These are phyloP conservation scores for Termitomyces sp. DNA, from an alignment of 1,284 basidiomycete genomes.

Conservation along the genomic window DNA sequence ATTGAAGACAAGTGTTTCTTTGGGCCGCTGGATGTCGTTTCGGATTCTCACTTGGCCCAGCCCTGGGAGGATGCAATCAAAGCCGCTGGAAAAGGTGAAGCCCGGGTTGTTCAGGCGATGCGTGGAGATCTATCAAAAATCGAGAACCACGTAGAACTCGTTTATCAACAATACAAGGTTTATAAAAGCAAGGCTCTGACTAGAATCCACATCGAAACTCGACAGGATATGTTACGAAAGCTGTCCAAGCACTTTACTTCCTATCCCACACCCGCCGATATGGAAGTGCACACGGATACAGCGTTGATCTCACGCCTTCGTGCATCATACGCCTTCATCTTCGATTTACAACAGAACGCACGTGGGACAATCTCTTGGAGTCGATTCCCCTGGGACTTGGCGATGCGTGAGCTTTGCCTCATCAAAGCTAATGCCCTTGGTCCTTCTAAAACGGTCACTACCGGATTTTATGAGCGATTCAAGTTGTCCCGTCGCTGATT, in stretches of 20 bases:
- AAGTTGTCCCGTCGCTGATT: slow-evolving; percentile 17
- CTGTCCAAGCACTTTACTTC: slow-evolving; percentile 23
- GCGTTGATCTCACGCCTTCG: slow-evolving; percentile 20
- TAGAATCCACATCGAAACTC: slow-evolving; percentile 12
- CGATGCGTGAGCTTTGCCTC: slow-evolving; percentile 24
- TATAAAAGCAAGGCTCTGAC: slow-evolving; percentile 12
- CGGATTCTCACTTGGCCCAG: slow-evolving; percentile 13
- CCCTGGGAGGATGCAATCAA: slow-evolving; percentile 23
- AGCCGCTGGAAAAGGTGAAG: slow-evolving; percentile 17
- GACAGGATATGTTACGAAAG: slow-evolving; percentile 27
- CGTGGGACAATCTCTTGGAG: slow-evolving; percentile 15
- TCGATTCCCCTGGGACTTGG: slow-evolving; percentile 27
- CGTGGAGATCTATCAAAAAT: slow-evolving; percentile 23
- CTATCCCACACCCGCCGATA: slow-evolving; percentile 17
- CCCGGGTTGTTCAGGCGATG: slow-evolving; percentile 18
- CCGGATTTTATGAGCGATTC: slow-evolving; percentile 24
- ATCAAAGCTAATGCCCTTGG: slow-evolving; percentile 24
- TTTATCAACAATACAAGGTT: slow-evolving; percentile 17
- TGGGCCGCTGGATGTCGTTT: slow-evolving; percentile 4
- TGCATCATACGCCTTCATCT: slow-evolving; percentile 25
- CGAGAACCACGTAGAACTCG: slow-evolving; percentile 20
- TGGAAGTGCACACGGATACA: slow-evolving; percentile 21
- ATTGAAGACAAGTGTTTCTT: slow-evolving; percentile 29
- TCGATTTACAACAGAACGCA: slow-evolving; percentile 17
- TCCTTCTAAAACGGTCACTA: slow-evolving; percentile 21